Base-by-base conservation (phyloP, 1,284 basidiomycete genomes). In the Papiliotrema flavescens region DNA sequence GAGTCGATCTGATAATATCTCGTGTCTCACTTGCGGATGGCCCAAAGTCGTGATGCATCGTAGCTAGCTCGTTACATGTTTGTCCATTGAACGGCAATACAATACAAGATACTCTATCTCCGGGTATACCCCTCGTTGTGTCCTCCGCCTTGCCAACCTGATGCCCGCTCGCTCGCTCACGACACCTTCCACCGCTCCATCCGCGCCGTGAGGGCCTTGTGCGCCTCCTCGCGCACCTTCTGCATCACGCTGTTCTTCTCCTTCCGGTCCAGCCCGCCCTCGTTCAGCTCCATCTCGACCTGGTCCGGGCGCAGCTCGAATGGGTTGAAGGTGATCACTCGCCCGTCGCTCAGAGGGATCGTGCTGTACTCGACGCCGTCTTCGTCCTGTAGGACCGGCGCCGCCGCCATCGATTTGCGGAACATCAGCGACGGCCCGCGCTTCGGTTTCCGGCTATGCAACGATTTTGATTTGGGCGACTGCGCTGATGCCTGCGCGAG, bases 341-440 rank as follows among this genome's bases (percentile, higher is more conserved):
- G 54, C 3, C 72, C 72, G 47, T 74, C 69, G 15, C 56, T 58
- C 0, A 73, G 57, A 1, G 62, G 42, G 19, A 73, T 65, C 13
- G 14, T 9, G 6, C 13, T 37, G 17, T 20, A n/a, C 26, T 43
- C 41, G 3, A 9, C 28, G 14, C 24, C 32, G 35, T 22, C 42
- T 9, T 50, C 28, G 32, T 26, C 37, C 37, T 28, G n/a, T 28
- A 43, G 35, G 19, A 19, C 34, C 47, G 36, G 14, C 9, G 28
- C 20, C n/a, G 49, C 32, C 14, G 53, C 57, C 13, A 67, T 52
- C 6, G 66, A 66, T 56, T 69, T 64, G 2, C 67, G 61, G 59
- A 73, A 73, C n/a, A 73, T 49, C 4, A 75, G 54, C 4, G 64
- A 67, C 1, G 71, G 69, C 1, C 54, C 63, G 13, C 69, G 56